These are phyloP conservation scores for Malus hybrid DNA, from an alignment of 331 rosid species.

Conservation along the genomic window DNA sequence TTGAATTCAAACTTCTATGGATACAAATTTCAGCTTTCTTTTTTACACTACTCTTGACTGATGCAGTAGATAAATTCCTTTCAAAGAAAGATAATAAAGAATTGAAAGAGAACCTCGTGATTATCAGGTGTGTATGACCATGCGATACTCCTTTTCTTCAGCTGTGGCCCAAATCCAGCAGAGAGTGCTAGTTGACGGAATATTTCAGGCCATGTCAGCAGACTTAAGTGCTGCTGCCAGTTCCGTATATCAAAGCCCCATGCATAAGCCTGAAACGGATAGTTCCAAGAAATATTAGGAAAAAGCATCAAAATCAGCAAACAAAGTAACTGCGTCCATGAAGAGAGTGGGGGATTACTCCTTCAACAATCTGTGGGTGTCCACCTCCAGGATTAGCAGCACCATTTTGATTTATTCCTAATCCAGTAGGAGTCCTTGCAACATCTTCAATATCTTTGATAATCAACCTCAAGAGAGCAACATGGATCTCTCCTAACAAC, in stretches of 20 bases:
- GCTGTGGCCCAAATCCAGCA: slow-evolving; percentile 88
- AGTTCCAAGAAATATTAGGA: slow-evolving; percentile 1
- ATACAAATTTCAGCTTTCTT: background rate
- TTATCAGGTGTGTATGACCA: slow-evolving; percentile 69
- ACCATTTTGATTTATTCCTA: slow-evolving; percentile 81
- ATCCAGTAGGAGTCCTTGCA: slow-evolving; percentile 89
- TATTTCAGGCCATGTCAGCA: slow-evolving; percentile 92
- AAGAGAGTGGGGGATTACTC: slow-evolving; percentile 42
- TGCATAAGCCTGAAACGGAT: slow-evolving; percentile 66
- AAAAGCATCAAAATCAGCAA: slow-evolving; percentile 9
- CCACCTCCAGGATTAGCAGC: slow-evolving; percentile 96
- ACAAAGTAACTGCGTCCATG: background rate
- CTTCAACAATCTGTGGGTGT: slow-evolving; percentile 96
- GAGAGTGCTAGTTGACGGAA: slow-evolving; percentile 84
- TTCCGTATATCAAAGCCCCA: slow-evolving; percentile 98
- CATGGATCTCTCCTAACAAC: slow-evolving; percentile 91
- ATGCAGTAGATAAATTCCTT: background rate
- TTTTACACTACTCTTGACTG: background rate
- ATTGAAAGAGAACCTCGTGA: slow-evolving; percentile 55
- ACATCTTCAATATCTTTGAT: slow-evolving; percentile 98
- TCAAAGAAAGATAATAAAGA: slow-evolving; percentile 3
- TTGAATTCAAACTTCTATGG: background rate
- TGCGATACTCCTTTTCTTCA: slow-evolving; percentile 58
- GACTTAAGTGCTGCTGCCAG: slow-evolving; percentile 92
- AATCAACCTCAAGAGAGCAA: slow-evolving; percentile 69